Evolutionary conservation across 2,329 filamentous ascomycete genomes (phyloP).

Genomic region (Claviceps fusiformis): DNA sequence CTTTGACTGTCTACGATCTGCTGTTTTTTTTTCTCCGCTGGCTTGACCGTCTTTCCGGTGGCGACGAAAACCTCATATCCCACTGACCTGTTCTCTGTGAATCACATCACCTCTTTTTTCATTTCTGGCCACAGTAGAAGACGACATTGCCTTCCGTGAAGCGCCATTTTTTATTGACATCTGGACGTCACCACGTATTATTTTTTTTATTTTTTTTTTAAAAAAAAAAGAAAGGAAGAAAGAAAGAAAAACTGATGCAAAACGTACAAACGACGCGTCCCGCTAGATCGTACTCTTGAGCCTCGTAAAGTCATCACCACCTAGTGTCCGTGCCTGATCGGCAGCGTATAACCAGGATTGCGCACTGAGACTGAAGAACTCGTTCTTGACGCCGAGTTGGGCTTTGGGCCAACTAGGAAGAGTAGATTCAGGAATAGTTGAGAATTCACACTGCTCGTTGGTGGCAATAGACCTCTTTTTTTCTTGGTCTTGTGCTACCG

Average conservation of each 20-base stretch:
- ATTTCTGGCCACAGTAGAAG: constrained; percentile 11
- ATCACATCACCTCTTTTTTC: constrained; percentile 7
- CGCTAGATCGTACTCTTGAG: constrained; percentile 4
- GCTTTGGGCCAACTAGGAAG: neutral
- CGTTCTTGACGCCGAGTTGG: neutral
- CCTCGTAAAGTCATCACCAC: constrained; percentile 4
- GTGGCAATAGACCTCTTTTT: neutral
- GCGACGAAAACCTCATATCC: neutral
- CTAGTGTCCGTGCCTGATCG: neutral
- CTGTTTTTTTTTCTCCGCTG: neutral
- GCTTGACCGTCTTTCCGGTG: constrained; percentile 1
- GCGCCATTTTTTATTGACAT: constrained; percentile 4
- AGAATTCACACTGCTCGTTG: neutral
- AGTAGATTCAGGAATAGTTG: neutral
- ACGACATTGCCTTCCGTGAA: constrained; percentile 6
- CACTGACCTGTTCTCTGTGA: constrained; percentile 7
- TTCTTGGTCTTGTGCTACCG: neutral
- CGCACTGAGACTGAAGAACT: neutral
- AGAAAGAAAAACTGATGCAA: neutral
- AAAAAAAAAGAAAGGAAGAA: neutral
- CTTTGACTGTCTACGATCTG: neutral
- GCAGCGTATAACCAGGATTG: neutral
- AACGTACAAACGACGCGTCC: constrained; percentile 4
- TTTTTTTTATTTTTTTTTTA: neutral
- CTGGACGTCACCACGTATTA: constrained; percentile 8